Base-by-base conservation (phyloP, 2,329 filamentous ascomycete species). In the Fusarium chaquense region DNA sequence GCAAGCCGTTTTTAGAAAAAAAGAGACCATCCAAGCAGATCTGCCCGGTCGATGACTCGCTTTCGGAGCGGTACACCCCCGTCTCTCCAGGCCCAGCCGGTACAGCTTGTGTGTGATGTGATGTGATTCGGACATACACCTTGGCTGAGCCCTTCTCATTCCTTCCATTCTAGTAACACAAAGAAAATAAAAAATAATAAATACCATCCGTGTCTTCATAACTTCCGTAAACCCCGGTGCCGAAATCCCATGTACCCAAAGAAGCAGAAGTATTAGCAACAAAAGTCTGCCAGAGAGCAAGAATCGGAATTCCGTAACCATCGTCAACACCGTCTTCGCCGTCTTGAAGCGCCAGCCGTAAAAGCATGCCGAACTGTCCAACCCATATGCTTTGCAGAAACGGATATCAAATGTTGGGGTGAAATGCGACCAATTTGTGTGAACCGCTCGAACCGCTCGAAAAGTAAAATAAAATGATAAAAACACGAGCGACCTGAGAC, bases 201-300 rank as follows among this genome's bases (percentile, higher is more conserved):
- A 75, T 74, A 65, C 73, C 73, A 72, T 74, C 73, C 73, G 69
- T 75, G 69, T 75, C 72, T 75, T 75, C 73, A 74, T 75, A 74
- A 73, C 68, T 50, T 73, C 73, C 73, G 65, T 75, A 67, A 75
- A 66, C 61, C 72, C 68, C 63, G 67, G 65, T 68, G 59, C 73
- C 70, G 65, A 58, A 71, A 69, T 62, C 70, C 73, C 69, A 62
- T 64, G 60, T 72, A 74, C 63, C 73, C 65, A 73, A 72, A 70
- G 54, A 72, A 72, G 61, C 56, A 75, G 68, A 64, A 60, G 56
- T 59, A 70, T 69, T 67, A 73, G 57, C 62, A 73, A 66, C 61
- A 53, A 66, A 40, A 56, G 63, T 72, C 70, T 74, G 62, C 68
- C 63, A 69, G 63, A 67, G 66, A 69, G 56, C 69, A 60, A 71